Evolutionary conservation across 2,329 filamentous ascomycete genomes (phyloP).

Genomic region (Hypoxylon sp.): DNA sequence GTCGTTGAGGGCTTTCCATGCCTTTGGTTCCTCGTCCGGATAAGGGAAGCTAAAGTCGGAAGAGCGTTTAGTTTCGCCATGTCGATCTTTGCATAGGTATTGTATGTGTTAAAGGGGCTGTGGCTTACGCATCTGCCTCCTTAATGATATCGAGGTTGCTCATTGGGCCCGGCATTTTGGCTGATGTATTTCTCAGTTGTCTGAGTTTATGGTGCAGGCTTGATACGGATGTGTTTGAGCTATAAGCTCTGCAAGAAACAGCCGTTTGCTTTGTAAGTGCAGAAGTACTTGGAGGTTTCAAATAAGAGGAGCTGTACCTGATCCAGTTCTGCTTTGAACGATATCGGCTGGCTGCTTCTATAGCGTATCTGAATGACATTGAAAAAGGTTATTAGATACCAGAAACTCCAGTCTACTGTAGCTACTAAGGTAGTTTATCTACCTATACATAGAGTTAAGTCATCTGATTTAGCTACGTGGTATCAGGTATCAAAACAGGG

Average conservation of each 20-base stretch:
- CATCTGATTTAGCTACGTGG: no score
- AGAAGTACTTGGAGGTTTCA: background rate
- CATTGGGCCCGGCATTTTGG: slow-evolving; percentile 41
- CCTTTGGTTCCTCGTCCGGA: slow-evolving; percentile 64
- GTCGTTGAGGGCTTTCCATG: slow-evolving; percentile 64
- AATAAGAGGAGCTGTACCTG: background rate
- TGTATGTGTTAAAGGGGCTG: background rate
- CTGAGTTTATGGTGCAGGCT: slow-evolving; percentile 24
- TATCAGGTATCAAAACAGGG: no score
- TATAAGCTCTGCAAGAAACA: slow-evolving; percentile 5
- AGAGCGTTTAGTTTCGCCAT: background rate
- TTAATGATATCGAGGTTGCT: slow-evolving; percentile 62
- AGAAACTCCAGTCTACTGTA: background rate
- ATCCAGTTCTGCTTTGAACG: background rate
- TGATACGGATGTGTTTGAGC: slow-evolving; percentile 17
- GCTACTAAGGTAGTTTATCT: no score
- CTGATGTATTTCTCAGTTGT: slow-evolving; percentile 3
- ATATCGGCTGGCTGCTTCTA: background rate
- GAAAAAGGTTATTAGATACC: no score
- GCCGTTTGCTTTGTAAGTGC: no score
- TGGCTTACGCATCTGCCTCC: slow-evolving; percentile 63
- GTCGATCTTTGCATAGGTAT: background rate
- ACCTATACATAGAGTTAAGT: no score
- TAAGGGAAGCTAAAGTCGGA: slow-evolving; percentile 77
- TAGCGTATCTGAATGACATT: no score